Evolutionary conservation across 208 protist genomes (phyloP).

Genomic region (Leptomonas seymouri): DNA sequence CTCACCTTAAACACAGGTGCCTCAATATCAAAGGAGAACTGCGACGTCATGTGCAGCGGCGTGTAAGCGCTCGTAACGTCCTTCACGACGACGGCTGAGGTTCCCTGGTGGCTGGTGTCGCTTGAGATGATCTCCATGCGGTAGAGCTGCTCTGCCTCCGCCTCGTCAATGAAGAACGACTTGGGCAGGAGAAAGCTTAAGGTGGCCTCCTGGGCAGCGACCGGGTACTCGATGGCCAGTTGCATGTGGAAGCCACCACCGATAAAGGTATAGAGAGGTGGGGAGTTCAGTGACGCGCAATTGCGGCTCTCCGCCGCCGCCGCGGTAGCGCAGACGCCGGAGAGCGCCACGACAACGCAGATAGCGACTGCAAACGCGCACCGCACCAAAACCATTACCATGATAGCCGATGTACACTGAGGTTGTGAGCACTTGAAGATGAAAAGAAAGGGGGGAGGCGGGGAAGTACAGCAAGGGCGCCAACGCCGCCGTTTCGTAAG

Average conservation of each 20-base stretch:
- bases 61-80: conserved; percentile 46
- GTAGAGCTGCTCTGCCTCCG: conserved; percentile 72
- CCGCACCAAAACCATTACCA: too few relatives aligned
- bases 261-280: conserved; percentile 33
- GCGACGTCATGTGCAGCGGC: conserved; percentile 41
- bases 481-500: too few relatives aligned
- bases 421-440: too few relatives aligned
- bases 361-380: too few relatives aligned
- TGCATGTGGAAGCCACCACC: conserved; percentile 83
- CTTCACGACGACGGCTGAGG: neutral
- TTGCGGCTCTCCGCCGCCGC: conserved; percentile 9
- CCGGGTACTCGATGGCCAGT: conserved; percentile 64
- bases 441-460: too few relatives aligned
- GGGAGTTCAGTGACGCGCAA: conserved; percentile 5
- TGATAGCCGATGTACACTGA: too few relatives aligned
- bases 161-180: conserved; percentile 76
- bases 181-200: conserved; percentile 54
- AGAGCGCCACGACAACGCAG: neutral
- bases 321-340: conserved; percentile 1
- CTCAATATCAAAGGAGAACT: conserved; percentile 81
- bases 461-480: too few relatives aligned
- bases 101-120: neutral
- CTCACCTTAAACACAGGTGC: conserved; percentile 69
- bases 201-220: conserved; percentile 19
- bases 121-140: conserved; percentile 20